Conservation (phyloP, 73 alveolate genomes). For the Tetrahymena borealis region DNA sequence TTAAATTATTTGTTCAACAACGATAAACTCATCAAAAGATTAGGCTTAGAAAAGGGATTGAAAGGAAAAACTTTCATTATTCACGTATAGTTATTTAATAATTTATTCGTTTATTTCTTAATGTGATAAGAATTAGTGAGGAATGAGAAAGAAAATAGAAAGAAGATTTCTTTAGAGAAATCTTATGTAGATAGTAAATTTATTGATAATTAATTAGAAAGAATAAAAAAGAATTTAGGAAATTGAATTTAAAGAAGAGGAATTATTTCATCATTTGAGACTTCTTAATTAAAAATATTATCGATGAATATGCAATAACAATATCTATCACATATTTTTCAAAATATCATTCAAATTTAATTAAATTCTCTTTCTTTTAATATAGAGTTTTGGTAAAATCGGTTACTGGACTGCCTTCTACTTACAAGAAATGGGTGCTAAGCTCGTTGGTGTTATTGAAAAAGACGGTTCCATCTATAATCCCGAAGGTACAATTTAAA, state of each 20-base stretch:
- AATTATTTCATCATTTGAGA: too few relatives aligned
- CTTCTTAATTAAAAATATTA: too few relatives aligned
- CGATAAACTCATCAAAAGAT: slow-evolving; percentile 34
- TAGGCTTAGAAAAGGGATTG: slow-evolving; percentile 54
- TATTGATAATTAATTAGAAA: too few relatives aligned
- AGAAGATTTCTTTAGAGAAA: not conserved
- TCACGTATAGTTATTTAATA: not conserved
- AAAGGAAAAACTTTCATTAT: slow-evolving; percentile 66
- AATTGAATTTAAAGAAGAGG: too few relatives aligned
- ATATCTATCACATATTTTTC: too few relatives aligned
- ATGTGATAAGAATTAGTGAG: not conserved
- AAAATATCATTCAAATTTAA: too few relatives aligned
- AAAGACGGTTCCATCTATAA: slow-evolving; percentile 59
- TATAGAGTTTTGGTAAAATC: slow-evolving; percentile 85
- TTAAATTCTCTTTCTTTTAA: too few relatives aligned
- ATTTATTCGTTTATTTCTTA: not conserved
- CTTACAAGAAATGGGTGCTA: slow-evolving; percentile 55
- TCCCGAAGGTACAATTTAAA: slow-evolving; percentile 4
- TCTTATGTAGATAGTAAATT: too few relatives aligned
- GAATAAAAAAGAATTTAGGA: too few relatives aligned
- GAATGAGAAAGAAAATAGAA: not conserved
- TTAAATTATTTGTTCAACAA: slow-evolving; percentile 64
- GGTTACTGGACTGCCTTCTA: slow-evolving; percentile 88
- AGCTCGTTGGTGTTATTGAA: slow-evolving; percentile 56
- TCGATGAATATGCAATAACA: too few relatives aligned